Base-by-base conservation (phyloP, 257 asterid genomes). In the Oldenlandia corymbosa region DNA sequence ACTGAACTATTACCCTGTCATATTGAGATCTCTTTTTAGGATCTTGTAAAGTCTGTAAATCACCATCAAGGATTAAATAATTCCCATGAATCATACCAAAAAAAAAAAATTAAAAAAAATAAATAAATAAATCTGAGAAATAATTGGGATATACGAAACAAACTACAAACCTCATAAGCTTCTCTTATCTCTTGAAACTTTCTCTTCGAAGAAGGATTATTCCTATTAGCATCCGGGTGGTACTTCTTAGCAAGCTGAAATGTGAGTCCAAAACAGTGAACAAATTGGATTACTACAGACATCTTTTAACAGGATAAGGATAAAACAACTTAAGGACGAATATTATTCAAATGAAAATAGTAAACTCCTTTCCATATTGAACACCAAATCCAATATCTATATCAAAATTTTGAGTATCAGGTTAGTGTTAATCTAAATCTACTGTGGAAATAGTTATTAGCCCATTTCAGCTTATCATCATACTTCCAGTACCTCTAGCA, bases 151-250 rank as follows among this genome's bases (percentile, higher is more conserved):
- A 58, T 37, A 46, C 64, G 56, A 55, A 72, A 37, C 64, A 75
- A n/a, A 68, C 23, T 36, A 70, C 82, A 64, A 75, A 92, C 98
- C 96, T 92, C 98, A 66, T 86, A 92, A 8, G 98, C 98, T 60
- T 89, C 95, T 82, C 97, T 85, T 71, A 88, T 88, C 87, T 88
- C 95, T 80, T 85, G 98, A 80, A 92, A 92, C 74, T 80, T 88
- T 72, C 84, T 85, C 85, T 85, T 89, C 17, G 97, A 91, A 27
- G 91, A 80, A 55, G 95, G 89, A 70, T 78, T 92, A 67, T 79
- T 83, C 85, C 70, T 92, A 76, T 89, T 88, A 51, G 97, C 91
- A 81, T 92, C 98, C 57, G 98, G 98, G 69, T 92, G 98, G 74
- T 79, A 82, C 85, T 89, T 87, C 80, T 88, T 92, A 9, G 95